Percentiles rank a stretch among this genome's conserved stretches.
These are phyloP conservation scores for Fusarium hainanense DNA, from an alignment of 2,329 filamentous ascomycete genomes.

Conservation along the genomic window DNA sequence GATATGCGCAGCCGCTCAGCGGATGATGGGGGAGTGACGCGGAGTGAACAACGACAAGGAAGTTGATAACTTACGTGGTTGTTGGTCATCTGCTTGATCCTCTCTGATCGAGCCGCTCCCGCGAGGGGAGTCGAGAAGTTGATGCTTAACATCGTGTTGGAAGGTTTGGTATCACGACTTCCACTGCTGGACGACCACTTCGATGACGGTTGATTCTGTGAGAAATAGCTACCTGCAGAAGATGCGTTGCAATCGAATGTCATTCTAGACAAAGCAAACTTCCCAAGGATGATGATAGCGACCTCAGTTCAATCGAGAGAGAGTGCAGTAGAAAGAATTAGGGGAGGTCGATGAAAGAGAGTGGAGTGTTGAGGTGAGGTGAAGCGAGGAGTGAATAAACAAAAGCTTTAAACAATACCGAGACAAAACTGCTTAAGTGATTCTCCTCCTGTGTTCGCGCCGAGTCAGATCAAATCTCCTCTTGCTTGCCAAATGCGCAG, in stretches of 20 bases:
- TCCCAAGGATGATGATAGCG: background rate
- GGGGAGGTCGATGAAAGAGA: background rate
- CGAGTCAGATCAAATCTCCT: background rate
- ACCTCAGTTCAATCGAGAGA: background rate
- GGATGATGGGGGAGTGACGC: background rate
- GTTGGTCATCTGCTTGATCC: constrained; percentile 54
- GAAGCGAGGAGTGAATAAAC: constrained; percentile 16
- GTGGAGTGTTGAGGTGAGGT: background rate
- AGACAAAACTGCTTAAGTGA: constrained; percentile 4
- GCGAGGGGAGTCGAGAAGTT: constrained; percentile 55
- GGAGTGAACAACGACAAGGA: background rate
- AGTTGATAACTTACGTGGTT: constrained; percentile 50
- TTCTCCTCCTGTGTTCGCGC: constrained; percentile 7
- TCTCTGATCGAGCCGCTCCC: constrained; percentile 50
- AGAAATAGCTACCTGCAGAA: constrained; percentile 18
- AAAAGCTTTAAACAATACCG: constrained; percentile 7
- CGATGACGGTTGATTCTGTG: constrained; percentile 17
- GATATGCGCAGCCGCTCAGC: background rate
- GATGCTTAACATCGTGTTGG: constrained; percentile 51
- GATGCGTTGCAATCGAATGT: constrained; percentile 12
- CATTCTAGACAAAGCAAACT: constrained; percentile 23
- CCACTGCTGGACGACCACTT: constrained; percentile 36
- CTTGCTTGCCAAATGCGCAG: constrained; percentile 26
- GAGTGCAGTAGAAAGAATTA: background rate
- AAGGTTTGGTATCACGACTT: constrained; percentile 25